A percentile compares a stretch with the other conserved stretches of the same genome.
phyloP scores from a whole-genome alignment of 1,284 basidiomycete genomes.

The Paramarasmius palmivorus region DNA sequence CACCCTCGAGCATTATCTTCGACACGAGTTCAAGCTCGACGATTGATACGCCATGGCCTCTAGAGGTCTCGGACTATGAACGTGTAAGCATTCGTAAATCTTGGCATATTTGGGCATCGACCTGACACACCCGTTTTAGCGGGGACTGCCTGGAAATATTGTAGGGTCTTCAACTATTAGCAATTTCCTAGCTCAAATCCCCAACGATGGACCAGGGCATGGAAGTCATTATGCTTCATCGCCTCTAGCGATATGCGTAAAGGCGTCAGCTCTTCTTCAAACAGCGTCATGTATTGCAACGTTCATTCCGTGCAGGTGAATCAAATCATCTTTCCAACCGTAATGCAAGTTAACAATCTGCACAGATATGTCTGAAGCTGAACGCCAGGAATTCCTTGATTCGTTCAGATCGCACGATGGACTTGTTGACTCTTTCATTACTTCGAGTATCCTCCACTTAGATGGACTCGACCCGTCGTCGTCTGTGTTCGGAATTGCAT shows the following conservation, averaged over 20 bases:
- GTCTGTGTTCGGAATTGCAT: background rate
- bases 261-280: background rate
- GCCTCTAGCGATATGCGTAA: background rate
- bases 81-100: background rate
- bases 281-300: background rate
- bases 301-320: background rate
- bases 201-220: no score
- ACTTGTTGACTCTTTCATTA: slow-evolving; percentile 1
- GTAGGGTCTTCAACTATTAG: background rate
- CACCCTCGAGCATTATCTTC: background rate
- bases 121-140: background rate
- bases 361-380: background rate
- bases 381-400: background rate
- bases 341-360: background rate
- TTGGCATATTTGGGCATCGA: background rate
- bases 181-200: background rate
- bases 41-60: background rate
- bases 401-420: background rate
- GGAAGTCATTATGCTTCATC: background rate
- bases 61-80: background rate
- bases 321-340: background rate
- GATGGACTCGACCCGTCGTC: background rate
- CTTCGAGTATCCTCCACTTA: background rate
- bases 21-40: background rate
- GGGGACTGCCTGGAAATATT: background rate